Evolutionary conservation across 257 asterid genomes (phyloP), one percentile per base, ranked within the genome.

Genomic region (Paraleonurus japonicus): DNA sequence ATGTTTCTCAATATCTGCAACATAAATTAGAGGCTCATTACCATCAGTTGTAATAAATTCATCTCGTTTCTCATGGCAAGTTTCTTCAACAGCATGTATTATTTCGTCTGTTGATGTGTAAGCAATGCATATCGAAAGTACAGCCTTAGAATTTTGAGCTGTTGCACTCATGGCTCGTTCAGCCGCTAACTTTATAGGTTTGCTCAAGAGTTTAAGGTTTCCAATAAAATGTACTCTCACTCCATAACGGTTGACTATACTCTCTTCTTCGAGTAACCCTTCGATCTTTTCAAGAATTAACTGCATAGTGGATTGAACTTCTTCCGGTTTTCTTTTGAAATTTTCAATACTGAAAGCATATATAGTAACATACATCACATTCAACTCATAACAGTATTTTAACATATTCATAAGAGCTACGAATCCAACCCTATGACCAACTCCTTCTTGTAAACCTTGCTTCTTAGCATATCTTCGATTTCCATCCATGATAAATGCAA

Each of bases 281-380:
- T 92, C 96, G 30, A 92, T 87, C 68, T 89, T 92, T 62, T 92
- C 95, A 55, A 75, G 84, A 35, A 89, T 84, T 85, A 92, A 70
- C 57, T 80, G 70, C 97, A 92, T 89, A 19, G 90, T 85, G 64
- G 95, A 83, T 75, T 79, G 81, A 60, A 92, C 97, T 85, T 89
- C 96, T 68, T 92, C 92, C 1, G 97, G 97, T 10, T 73, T 76
- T 47, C 96, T 81, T 54, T 80, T 87, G 76, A 89, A 89, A 68
- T 92, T 92, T 27, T 92, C 97, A 39, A 92, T 86, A 85, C 97
- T 92, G 72, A 92, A 92, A 65, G 96, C 97, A 66, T 89, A 92
- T 37, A 86, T 62, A 0, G 96, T 89, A 59, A 89, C 81, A 19
- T 82, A 79, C 59, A 83, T 82, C 45, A 87, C 78, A 35, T 85